phyloP scores from a whole-genome alignment of 2,329 filamentous ascomycete species.

The Alternaria rosae region DNA sequence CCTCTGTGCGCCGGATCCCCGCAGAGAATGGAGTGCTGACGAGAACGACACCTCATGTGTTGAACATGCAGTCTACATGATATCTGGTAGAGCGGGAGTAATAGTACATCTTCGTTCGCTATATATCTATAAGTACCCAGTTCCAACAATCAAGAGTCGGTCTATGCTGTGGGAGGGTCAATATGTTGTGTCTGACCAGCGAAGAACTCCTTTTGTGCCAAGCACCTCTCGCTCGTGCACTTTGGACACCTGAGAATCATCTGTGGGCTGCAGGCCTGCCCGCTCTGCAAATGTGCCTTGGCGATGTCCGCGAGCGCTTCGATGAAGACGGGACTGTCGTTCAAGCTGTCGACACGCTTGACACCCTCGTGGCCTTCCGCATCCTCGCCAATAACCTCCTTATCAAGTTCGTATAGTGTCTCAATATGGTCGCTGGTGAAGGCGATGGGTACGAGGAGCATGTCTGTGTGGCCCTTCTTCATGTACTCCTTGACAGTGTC shows the following conservation, averaged over 20 bases:
- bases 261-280: conserved; percentile 76
- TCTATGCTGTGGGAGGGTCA: conserved; percentile 12
- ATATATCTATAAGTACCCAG: not conserved
- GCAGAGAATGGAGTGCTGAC: not conserved
- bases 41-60: not conserved
- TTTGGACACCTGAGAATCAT: conserved; percentile 92
- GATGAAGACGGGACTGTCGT: conserved; percentile 91
- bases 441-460: conserved; percentile 91
- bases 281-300: conserved; percentile 76
- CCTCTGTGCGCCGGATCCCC: not conserved
- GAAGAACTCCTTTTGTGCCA: conserved; percentile 77
- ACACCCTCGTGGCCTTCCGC: conserved; percentile 65
- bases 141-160: not conserved
- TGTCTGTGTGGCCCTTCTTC: conserved; percentile 87
- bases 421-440: conserved; percentile 99
- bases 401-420: conserved; percentile 91
- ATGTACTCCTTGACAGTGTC: conserved; percentile 89
- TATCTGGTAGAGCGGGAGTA: not conserved
- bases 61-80: not conserved
- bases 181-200: conserved; percentile 52
- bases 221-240: conserved; percentile 87
- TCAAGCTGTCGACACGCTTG: conserved; percentile 90
- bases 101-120: not conserved
- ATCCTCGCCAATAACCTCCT: conserved; percentile 88
- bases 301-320: conserved; percentile 87